phyloP scores from a whole-genome alignment of 2,329 filamentous ascomycete genomes.

The Cordyceps cateniannulata region DNA sequence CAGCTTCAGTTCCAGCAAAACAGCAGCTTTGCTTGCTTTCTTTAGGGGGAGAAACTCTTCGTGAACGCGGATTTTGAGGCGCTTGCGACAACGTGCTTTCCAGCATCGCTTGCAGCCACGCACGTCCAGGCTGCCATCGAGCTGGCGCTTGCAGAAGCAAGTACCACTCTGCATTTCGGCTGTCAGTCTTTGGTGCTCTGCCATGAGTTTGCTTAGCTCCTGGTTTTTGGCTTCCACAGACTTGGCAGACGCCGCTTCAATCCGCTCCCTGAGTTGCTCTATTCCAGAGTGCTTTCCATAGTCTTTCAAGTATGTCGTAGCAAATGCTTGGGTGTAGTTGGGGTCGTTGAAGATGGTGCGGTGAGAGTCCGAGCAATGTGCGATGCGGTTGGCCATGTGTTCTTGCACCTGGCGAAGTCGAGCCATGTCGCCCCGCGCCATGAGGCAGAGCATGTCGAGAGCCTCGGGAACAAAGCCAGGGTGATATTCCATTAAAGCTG shows the following conservation, averaged over 20 bases:
- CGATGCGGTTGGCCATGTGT: conserved; percentile 8
- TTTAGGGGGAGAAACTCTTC: not conserved
- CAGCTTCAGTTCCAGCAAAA: not conserved
- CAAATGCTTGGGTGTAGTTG: not conserved
- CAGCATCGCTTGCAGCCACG: not conserved
- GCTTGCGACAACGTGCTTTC: not conserved
- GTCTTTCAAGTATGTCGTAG: not conserved
- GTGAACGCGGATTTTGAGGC: not conserved
- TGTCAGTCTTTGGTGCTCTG: not conserved
- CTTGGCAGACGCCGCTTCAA: not conserved
- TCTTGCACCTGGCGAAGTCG: conserved; percentile 33
- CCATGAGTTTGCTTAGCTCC: not conserved
- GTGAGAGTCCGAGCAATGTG: not conserved
- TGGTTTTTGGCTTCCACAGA: not conserved
- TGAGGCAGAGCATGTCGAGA: conserved; percentile 50
- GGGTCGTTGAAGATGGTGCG: not conserved
- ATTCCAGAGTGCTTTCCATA: not conserved
- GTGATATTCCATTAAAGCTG: conserved; percentile 43
- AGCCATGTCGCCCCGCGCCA: conserved; percentile 38
- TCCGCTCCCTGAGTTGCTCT: not conserved
- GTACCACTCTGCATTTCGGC: not conserved
- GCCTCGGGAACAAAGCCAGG: conserved; percentile 43
- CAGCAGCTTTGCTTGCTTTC: not conserved
- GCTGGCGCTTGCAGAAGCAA: not conserved
- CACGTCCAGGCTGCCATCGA: not conserved